Evolutionary conservation across 148 eudicot genomes (phyloP).

Genomic region (Camellia sinensis): DNA sequence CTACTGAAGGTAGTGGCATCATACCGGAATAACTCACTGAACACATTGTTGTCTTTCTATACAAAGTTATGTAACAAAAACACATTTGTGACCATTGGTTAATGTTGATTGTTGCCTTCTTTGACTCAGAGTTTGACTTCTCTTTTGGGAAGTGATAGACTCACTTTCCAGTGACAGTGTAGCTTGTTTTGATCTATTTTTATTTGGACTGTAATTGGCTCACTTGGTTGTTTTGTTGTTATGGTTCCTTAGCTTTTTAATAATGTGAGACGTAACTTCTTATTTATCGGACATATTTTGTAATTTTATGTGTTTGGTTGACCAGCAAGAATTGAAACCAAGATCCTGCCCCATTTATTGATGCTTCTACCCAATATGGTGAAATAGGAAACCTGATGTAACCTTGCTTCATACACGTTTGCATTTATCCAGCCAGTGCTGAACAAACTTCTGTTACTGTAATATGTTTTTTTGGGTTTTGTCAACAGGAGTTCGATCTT

Average conservation of each 20-base stretch:
- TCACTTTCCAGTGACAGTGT: too few species aligned
- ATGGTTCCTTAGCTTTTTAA: neutral
- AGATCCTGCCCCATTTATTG: neutral
- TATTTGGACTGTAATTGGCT: neutral
- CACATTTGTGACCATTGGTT: neutral
- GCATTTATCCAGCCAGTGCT: neutral
- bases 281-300: neutral
- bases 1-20: neutral
- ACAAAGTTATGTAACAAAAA: neutral
- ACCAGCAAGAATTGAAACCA: neutral
- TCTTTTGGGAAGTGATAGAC: neutral
- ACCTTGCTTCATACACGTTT: neutral
- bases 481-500: conserved; percentile 75
- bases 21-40: neutral
- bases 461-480: conserved; percentile 13
- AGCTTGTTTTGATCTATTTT: neutral
- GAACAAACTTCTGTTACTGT: neutral
- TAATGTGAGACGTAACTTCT: neutral
- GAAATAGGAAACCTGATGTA: neutral
- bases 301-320: neutral
- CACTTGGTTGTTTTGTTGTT: neutral
- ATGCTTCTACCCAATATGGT: neutral
- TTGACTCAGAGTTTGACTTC: neutral
- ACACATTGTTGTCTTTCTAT: conserved; percentile 5
- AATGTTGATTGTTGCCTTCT: neutral